phyloP scores from a whole-genome alignment of 495 filamentous ascomycete species.

The Penicillium cinerascens region DNA sequence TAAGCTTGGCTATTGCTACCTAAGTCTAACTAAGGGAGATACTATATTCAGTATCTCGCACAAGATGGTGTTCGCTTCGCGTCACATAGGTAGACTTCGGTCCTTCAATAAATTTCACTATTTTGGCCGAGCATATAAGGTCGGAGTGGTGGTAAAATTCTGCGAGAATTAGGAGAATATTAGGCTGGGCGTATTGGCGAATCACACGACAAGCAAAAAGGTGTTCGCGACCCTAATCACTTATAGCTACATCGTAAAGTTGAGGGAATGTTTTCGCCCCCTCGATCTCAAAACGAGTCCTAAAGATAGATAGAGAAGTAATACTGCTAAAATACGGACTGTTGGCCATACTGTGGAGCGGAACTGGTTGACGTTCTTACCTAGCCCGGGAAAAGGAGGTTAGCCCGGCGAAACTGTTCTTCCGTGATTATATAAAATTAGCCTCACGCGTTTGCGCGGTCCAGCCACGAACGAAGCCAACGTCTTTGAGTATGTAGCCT shows the following conservation, averaged over 20 bases:
- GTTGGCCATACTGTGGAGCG: neutral
- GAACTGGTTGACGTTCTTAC: too few relatives aligned
- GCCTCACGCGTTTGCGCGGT: too few relatives aligned
- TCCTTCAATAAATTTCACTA: conserved; percentile 7
- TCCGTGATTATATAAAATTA: too few relatives aligned
- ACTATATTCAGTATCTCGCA: conserved; percentile 2
- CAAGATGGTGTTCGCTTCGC: conserved; percentile 14
- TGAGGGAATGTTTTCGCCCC: conserved; percentile 1
- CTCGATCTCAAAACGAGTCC: conserved; percentile 2
- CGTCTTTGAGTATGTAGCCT: too few relatives aligned
- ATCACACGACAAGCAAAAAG: conserved; percentile 14
- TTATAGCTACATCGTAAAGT: conserved; percentile 1
- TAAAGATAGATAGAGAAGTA: conserved; percentile 6
- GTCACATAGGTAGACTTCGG: conserved; percentile 1
- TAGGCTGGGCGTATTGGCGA: conserved; percentile 3
- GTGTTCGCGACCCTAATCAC: conserved; percentile 13
- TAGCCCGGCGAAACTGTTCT: too few relatives aligned
- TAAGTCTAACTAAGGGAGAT: conserved; percentile 15
- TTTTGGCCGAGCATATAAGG: conserved; percentile 7
- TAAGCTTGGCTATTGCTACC: conserved; percentile 20
- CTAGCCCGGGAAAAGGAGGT: too few relatives aligned
- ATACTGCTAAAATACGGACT: conserved; percentile 11
- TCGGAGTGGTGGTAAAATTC: conserved; percentile 4
- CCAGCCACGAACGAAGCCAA: too few relatives aligned
- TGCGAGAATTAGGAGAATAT: conserved; percentile 9